Evolutionary conservation across 2,329 filamentous ascomycete species (phyloP).

Genomic region (Annulohypoxylon truncatum): DNA sequence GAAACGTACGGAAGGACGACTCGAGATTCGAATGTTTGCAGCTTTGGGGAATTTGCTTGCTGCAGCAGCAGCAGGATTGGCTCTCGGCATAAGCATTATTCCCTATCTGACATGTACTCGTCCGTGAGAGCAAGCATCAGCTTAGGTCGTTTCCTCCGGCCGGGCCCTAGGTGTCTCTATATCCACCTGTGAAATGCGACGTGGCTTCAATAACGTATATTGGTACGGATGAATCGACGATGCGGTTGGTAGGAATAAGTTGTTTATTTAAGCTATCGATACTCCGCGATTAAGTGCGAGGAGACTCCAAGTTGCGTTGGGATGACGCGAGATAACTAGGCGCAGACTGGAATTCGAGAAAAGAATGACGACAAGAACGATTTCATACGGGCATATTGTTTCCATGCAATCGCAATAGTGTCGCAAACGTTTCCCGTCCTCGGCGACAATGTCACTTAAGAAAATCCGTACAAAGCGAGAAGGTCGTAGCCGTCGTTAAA

Average conservation of each 20-base stretch:
- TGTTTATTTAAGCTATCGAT: constrained; percentile 19
- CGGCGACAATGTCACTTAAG: constrained; percentile 26
- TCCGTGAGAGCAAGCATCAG: not conserved
- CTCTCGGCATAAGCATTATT: not conserved
- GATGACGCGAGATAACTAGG: not conserved
- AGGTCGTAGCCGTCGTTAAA: constrained; percentile 20
- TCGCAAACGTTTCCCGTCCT: not conserved
- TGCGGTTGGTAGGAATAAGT: constrained; percentile 1
- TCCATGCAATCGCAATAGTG: not conserved
- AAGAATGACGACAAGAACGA: not conserved
- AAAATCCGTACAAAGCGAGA: constrained; percentile 26
- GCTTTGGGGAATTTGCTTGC: not conserved
- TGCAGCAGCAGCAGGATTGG: not conserved
- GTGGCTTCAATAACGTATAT: constrained; percentile 2
- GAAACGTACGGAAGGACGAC: not conserved
- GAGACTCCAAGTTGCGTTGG: not conserved
- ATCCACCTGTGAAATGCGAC: not conserved
- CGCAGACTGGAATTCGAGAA: constrained; percentile 13
- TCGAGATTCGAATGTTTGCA: not conserved
- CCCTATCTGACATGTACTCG: not conserved
- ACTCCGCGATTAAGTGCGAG: not conserved
- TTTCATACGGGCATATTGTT: not conserved
- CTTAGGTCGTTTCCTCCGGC: not conserved
- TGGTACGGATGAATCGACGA: not conserved
- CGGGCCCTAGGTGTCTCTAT: not conserved